These are phyloP conservation scores for Tulasnella sp. DNA, from an alignment of 768 basidiomycete genomes.

Conservation along the genomic window DNA sequence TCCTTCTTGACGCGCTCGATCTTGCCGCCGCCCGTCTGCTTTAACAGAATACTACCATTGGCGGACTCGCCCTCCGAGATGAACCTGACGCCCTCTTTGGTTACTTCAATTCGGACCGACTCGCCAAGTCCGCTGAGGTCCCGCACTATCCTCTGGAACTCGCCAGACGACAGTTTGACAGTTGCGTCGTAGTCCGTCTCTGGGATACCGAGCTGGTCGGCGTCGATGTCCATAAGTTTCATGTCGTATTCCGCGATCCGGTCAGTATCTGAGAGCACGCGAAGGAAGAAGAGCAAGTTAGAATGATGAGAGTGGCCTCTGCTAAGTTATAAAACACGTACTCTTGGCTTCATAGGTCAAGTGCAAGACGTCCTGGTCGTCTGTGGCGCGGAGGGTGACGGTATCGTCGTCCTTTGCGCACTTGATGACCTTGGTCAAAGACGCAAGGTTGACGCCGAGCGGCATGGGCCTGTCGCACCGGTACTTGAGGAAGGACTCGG, in stretches of 20 bases:
- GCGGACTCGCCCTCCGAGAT: constrained; percentile 89
- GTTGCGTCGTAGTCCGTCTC: constrained; percentile 96
- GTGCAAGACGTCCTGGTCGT: constrained; percentile 80
- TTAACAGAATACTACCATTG: constrained; percentile 74
- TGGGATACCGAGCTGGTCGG: constrained; percentile 88
- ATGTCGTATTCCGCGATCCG: constrained; percentile 96
- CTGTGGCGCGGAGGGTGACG: constrained; percentile 80
- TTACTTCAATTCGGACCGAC: constrained; percentile 88
- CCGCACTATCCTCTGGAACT: constrained; percentile 87
- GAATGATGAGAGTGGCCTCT: too few species aligned
- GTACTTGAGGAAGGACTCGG: constrained; percentile 71
- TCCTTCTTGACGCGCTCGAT: constrained; percentile 29
- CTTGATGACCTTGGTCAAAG: constrained; percentile 89
- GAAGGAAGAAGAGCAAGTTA: background rate
- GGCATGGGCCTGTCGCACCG: constrained; percentile 95
- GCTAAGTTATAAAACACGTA: constrained; percentile 40
- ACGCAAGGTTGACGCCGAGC: constrained; percentile 74
- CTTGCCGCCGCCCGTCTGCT: constrained; percentile 39
- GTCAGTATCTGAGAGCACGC: constrained; percentile 52
- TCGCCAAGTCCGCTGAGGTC: constrained; percentile 88
- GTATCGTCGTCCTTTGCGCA: constrained; percentile 91
- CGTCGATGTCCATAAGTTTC: constrained; percentile 99
- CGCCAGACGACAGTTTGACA: constrained; percentile 74
- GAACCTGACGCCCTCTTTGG: constrained; percentile 92
- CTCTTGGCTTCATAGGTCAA: constrained; percentile 85